Percentiles rank a stretch among this genome's conserved stretches.
Conservation (phyloP, 768 basidiomycete species). For the Lactarius trivialis region DNA sequence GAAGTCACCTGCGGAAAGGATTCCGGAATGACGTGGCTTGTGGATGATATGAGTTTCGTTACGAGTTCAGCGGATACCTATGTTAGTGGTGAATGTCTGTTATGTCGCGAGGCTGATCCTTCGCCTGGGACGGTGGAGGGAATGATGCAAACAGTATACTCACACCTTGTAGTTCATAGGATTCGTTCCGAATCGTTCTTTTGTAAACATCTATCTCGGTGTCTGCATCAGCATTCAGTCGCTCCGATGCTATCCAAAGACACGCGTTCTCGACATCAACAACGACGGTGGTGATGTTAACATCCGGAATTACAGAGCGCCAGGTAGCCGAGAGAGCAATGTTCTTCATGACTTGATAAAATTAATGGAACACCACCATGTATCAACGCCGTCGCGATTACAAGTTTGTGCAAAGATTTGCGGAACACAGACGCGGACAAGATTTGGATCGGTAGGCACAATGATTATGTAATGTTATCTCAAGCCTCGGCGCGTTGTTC, state of each 20-base stretch:
- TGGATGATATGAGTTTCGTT: constrained; percentile 17
- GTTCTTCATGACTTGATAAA: constrained; percentile 18
- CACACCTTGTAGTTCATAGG: constrained; percentile 1
- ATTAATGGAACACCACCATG: neutral
- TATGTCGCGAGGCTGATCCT: neutral
- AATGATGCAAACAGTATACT: neutral
- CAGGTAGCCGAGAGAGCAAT: constrained; percentile 16
- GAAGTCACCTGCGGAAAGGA: constrained; percentile 37
- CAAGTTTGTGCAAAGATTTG: neutral
- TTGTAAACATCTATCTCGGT: constrained; percentile 19
- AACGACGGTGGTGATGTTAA: constrained; percentile 11
- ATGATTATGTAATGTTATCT: neutral
- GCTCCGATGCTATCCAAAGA: constrained; percentile 22
- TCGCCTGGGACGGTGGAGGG: no score
- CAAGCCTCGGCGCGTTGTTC: neutral
- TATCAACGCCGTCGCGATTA: neutral
- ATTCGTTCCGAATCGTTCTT: neutral
- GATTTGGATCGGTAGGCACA: neutral
- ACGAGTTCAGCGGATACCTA: constrained; percentile 9
- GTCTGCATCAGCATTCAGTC: constrained; percentile 20
- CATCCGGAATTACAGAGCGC: neutral
- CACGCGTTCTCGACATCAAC: constrained; percentile 17
- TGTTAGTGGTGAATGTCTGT: neutral
- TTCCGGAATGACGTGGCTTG: constrained; percentile 8
- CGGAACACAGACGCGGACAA: neutral